Conservation (phyloP, 2,329 filamentous ascomycete species). For the Aspergillus sp. region DNA sequence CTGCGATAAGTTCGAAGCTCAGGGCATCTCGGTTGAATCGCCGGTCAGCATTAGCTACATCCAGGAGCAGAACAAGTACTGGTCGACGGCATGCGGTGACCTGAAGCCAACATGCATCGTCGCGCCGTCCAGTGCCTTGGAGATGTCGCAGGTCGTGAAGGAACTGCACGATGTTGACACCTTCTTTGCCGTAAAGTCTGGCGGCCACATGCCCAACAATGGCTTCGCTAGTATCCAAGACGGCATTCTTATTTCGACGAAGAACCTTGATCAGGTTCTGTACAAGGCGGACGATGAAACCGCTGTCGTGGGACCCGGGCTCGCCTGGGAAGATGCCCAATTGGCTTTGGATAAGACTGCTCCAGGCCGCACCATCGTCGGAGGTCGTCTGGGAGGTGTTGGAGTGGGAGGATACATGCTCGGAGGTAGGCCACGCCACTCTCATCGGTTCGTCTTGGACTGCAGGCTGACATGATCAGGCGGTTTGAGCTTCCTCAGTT, state of each 20-base stretch:
- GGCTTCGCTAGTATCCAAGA: conserved; percentile 46
- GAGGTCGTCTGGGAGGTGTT: conserved; percentile 49
- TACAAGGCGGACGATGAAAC: conserved; percentile 37
- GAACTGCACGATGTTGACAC: conserved; percentile 48
- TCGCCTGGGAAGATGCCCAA: conserved; percentile 35
- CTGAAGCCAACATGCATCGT: conserved; percentile 48
- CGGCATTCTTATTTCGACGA: conserved; percentile 44
- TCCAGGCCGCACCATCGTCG: conserved; percentile 34
- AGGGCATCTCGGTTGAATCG: conserved; percentile 33
- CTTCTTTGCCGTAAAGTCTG: conserved; percentile 55
- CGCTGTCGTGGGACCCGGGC: conserved; percentile 38
- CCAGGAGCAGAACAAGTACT: conserved; percentile 43
- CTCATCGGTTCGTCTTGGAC: conserved; percentile 1
- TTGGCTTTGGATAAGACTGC: conserved; percentile 26
- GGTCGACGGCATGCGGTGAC: conserved; percentile 45
- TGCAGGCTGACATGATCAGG: conserved; percentile 19
- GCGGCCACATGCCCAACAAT: conserved; percentile 48
- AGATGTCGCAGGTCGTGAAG: conserved; percentile 54
- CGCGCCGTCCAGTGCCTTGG: conserved; percentile 46
- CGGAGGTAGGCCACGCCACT: conserved; percentile 30
- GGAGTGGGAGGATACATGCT: conserved; percentile 48
- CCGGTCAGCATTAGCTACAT: conserved; percentile 34
- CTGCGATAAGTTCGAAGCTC: conserved; percentile 37
- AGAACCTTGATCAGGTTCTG: conserved; percentile 40
- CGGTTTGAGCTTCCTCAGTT: conserved; percentile 49